Evolutionary conservation across 1,284 basidiomycete genomes (phyloP).

Genomic region (Papiliotrema fonsecae): DNA sequence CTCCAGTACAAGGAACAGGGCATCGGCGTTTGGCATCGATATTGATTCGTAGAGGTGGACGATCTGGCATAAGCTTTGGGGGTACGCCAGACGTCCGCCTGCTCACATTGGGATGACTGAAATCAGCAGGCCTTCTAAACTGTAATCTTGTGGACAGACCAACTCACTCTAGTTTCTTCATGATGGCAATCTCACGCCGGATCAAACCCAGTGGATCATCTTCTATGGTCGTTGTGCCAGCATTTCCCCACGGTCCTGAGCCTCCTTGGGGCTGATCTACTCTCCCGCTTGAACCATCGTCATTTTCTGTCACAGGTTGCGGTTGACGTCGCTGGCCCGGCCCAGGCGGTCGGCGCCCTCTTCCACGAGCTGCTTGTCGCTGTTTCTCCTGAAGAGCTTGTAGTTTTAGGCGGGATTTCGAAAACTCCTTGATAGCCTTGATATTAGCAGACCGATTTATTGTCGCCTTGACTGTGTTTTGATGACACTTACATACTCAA

Average conservation of each 20-base stretch:
- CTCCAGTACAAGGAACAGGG: conserved; percentile 54
- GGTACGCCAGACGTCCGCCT: too few species aligned
- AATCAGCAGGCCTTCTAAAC: neutral
- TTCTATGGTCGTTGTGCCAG: conserved; percentile 8
- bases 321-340: conserved; percentile 7
- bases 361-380: conserved; percentile 14
- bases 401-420: conserved; percentile 43
- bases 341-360: conserved; percentile 4
- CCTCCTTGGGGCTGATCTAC: neutral
- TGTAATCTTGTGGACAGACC: neutral
- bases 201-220: conserved; percentile 46
- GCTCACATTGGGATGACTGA: conserved; percentile 46
- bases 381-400: conserved; percentile 37
- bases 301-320: neutral
- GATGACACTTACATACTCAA: conserved; percentile 39
- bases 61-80: conserved; percentile 47
- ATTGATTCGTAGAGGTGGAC: conserved; percentile 55
- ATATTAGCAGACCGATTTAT: neutral
- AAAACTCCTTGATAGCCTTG: conserved; percentile 50
- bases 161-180: conserved; percentile 51
- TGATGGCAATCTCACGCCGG: conserved; percentile 48
- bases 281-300: neutral
- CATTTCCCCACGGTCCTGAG: conserved; percentile 10
- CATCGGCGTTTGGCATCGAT: conserved; percentile 53
- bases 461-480: too few species aligned